Evolutionary conservation across 164 flowering plant species (phyloP), one percentile per base, ranked within the genome.

Genomic region (Annona squamosa): DNA sequence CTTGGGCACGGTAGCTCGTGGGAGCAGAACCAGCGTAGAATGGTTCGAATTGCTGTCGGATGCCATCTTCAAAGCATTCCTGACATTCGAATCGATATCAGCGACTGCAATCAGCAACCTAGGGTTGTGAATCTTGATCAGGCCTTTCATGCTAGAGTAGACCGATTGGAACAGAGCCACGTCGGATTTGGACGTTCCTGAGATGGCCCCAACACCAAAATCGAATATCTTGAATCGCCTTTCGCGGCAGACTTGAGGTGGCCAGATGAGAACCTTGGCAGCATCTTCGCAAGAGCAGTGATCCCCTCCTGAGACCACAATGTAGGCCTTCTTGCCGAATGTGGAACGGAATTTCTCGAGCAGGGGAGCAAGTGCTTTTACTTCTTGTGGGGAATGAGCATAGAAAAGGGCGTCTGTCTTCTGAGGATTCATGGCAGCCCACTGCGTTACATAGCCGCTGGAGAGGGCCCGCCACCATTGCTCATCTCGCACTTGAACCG

Each of bases 401-500:
- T 93, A 95, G 77, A 95, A 93, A 16, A 93, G 85, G 0, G 97
- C 98, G 67, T 95, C 99, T 13, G 90, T 88, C 75, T 89, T 91
- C 70, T 93, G 99, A 70, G 94, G 97, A 69, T 91, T 0, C 98
- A 95, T 91, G 19, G 94, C 92, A 5, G 99, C 98, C 99, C 99
- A 95, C 68, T 93, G 99, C 3, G 99, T 95, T 5, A 95, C 62
- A 74, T 95, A 93, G 48, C 99, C 98, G 1, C 87, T 87, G 1
- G 99, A 82, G 65, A 95, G 84, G 4, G 99, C 92, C 67, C 82
- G 85, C 98, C 99, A 95, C 99, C 99, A 95, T 63, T 95, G 99
- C 59, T 95, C 91, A 65, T 95, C 99, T 63, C 99, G 80, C 52
- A 95, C 98, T 78, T 89, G 88, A 43, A 95, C 98, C 5, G 85